A percentile compares a stretch with the other conserved stretches of the same genome.
phyloP scores from a whole-genome alignment of 2,329 filamentous ascomycete species.

The Dothistroma septosporum region DNA sequence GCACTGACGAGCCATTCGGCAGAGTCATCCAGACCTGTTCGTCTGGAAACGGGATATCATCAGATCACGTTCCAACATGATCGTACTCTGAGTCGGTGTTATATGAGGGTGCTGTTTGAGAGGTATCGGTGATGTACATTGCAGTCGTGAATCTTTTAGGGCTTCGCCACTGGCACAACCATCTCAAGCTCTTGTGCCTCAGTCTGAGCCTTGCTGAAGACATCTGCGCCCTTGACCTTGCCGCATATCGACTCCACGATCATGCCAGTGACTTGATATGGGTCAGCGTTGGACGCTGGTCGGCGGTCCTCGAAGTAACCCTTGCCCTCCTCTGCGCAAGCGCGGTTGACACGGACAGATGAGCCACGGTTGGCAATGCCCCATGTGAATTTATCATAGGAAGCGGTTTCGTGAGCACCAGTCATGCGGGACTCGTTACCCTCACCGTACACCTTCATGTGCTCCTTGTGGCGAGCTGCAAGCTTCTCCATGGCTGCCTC shows the following conservation, averaged over 20 bases:
- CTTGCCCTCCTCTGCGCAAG: slow-evolving; percentile 79
- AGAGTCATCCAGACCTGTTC: slow-evolving; percentile 5
- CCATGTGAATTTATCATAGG: slow-evolving; percentile 88
- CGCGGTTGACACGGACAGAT: slow-evolving; percentile 86
- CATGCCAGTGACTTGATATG: slow-evolving; percentile 79
- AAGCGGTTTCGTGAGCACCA: slow-evolving; percentile 88
- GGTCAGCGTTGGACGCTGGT: slow-evolving; percentile 77
- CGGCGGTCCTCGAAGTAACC: slow-evolving; percentile 79
- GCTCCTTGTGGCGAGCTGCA: slow-evolving; percentile 47
- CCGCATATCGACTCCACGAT: slow-evolving; percentile 66
- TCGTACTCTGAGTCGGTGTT: slow-evolving; percentile 1
- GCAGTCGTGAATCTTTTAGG: slow-evolving; percentile 21
- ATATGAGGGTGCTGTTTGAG: background rate
- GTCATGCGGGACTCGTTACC: slow-evolving; percentile 94
- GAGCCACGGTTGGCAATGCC: slow-evolving; percentile 95
- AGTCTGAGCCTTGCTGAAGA: slow-evolving; percentile 37
- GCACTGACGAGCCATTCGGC: background rate
- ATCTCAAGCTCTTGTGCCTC: slow-evolving; percentile 37
- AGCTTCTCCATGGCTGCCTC: slow-evolving; percentile 66
- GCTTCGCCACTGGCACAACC: slow-evolving; percentile 32
- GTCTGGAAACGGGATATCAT: slow-evolving; percentile 18
- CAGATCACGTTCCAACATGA: slow-evolving; percentile 10
- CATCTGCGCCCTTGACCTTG: slow-evolving; percentile 48
- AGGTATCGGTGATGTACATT: background rate
- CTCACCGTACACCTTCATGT: slow-evolving; percentile 88